phyloP scores from a whole-genome alignment of 2,329 filamentous ascomycete species.

The Pestalotiopsis sp. region DNA sequence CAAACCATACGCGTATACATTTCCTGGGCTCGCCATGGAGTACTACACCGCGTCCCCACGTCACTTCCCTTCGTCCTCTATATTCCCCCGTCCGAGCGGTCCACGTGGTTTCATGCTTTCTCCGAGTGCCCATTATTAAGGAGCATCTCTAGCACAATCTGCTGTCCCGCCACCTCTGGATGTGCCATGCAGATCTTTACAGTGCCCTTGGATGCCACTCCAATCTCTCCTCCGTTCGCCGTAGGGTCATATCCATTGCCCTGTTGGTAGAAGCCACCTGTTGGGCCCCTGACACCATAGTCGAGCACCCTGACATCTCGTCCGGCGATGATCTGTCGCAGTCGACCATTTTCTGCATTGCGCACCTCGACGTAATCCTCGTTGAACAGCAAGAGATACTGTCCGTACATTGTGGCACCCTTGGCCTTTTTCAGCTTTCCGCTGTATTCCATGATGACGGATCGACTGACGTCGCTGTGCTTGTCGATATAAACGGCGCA shows the following conservation, averaged over 20 bases:
- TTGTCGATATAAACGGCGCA: slow-evolving; percentile 98
- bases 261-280: slow-evolving; percentile 45
- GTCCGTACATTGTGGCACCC: slow-evolving; percentile 84
- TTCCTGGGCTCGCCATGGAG: background rate
- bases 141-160: slow-evolving; percentile 89
- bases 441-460: slow-evolving; percentile 98
- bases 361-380: slow-evolving; percentile 96
- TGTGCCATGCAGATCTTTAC: slow-evolving; percentile 97
- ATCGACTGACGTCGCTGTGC: slow-evolving; percentile 91
- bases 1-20: background rate
- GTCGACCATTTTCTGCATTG: slow-evolving; percentile 91
- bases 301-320: slow-evolving; percentile 89
- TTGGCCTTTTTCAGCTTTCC: slow-evolving; percentile 79
- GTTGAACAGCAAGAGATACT: slow-evolving; percentile 92
- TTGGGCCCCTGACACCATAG: slow-evolving; percentile 71
- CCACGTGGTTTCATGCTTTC: slow-evolving; percentile 14
- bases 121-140: slow-evolving; percentile 82
- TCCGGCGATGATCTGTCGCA: slow-evolving; percentile 93
- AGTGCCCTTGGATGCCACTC: slow-evolving; percentile 64
- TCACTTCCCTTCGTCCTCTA: background rate
- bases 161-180: slow-evolving; percentile 79
- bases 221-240: slow-evolving; percentile 35
- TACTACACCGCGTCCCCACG: background rate
- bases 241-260: slow-evolving; percentile 30
- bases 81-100: too few species aligned